Evolutionary conservation across 2,329 filamentous ascomycete species (phyloP).

Genomic region (Apiospora aurea): DNA sequence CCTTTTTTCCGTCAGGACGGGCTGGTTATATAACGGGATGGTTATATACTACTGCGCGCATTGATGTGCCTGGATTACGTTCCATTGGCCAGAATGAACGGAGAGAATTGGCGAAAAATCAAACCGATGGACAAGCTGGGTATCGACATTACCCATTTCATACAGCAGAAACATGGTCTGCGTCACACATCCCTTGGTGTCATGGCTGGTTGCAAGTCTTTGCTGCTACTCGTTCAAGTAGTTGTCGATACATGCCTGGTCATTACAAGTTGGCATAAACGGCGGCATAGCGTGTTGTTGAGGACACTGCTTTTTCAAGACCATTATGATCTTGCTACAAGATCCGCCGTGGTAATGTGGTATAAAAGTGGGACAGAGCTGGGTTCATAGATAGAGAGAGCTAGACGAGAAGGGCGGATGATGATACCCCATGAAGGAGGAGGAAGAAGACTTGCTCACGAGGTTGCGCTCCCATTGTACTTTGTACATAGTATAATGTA

Average conservation of each 20-base stretch:
- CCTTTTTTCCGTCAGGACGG: background rate
- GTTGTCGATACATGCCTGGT: background rate
- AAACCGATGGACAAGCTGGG: background rate
- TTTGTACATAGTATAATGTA: background rate
- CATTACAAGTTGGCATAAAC: background rate
- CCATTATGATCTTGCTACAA: background rate
- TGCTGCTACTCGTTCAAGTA: background rate
- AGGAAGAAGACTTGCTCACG: background rate
- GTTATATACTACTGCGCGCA: background rate
- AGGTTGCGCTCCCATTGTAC: background rate
- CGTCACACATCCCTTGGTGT: background rate
- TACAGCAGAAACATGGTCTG: background rate
- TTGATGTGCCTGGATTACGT: background rate
- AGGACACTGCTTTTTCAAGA: background rate
- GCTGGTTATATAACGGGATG: background rate
- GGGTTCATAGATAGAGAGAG: background rate
- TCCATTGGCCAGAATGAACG: background rate
- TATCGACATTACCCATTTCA: background rate
- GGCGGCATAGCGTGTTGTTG: background rate
- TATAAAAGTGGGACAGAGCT: background rate
- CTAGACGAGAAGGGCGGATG: background rate
- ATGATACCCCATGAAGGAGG: conserved; percentile 5
- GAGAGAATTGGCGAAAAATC: no score
- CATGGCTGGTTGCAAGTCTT: background rate
- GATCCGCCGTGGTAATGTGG: background rate